Evolutionary conservation across 805 yeast genomes (phyloP).

Genomic region (Myxozyma monticola): DNA sequence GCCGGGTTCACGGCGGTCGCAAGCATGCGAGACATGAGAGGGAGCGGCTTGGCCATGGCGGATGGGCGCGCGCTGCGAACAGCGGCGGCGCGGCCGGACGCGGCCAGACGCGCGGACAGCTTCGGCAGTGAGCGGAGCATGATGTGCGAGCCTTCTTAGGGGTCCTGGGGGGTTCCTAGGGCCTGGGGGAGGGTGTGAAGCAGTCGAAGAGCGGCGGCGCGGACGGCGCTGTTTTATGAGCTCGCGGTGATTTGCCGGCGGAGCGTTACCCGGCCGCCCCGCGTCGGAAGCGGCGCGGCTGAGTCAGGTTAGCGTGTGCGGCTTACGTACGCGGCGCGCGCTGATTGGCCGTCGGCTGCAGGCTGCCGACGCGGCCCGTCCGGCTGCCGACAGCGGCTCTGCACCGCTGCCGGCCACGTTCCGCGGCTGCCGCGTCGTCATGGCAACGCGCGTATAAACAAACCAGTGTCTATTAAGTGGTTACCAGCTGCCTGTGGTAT

Average conservation of each 20-base stretch:
- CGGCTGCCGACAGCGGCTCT: too few relatives aligned
- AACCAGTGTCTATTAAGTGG: too few relatives aligned
- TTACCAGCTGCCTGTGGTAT: too few relatives aligned
- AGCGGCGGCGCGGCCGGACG: constrained; percentile 18
- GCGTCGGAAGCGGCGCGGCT: too few relatives aligned
- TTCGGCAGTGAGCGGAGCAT: constrained; percentile 30
- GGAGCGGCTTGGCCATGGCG: constrained; percentile 9
- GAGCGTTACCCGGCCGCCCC: too few relatives aligned
- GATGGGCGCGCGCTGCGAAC: constrained; percentile 1
- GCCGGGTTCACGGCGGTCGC: constrained; percentile 25
- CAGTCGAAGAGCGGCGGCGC: neutral
- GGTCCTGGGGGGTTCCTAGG: neutral
- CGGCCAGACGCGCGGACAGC: constrained; percentile 22
- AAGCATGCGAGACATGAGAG: constrained; percentile 22
- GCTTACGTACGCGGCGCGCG: constrained; percentile 8
- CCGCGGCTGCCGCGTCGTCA: too few relatives aligned
- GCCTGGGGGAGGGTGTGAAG: neutral
- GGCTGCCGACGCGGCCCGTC: too few relatives aligned
- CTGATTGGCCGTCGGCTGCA: constrained; percentile 22
- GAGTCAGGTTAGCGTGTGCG: neutral
- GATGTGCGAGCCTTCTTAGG: neutral
- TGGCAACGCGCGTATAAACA: too few relatives aligned
- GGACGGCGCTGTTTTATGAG: constrained; percentile 1
- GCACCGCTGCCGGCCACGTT: too few relatives aligned
- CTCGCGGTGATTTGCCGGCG: constrained; percentile 2